Base-by-base conservation (phyloP, 306 rosid genomes). In the Cucumis hystrix region DNA sequence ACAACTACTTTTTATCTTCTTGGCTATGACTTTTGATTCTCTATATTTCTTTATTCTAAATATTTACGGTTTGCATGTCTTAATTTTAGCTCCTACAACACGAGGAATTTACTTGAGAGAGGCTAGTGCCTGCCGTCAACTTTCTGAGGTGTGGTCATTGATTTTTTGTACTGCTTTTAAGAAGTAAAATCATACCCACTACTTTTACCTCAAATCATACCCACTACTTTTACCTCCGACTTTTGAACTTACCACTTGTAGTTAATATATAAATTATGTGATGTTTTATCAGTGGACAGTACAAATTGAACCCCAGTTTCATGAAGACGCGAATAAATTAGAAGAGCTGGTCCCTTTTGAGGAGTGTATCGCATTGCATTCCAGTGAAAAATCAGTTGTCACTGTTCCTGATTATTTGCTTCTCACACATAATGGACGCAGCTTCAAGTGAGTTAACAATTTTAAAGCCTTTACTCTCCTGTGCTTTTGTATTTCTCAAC, bases 101-200 rank as follows among this genome's bases (percentile, higher is more conserved):
- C 89, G 97, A 45, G 99, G 99, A 80, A 95, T 95, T 86, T 95
- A 95, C 82, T 83, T 95, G 54, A 90, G 99, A 86, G 97, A 95
- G 90, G 88, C 92, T 70, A 79, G 92, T 87, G 86, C 90, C 84
- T 92, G 90, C 77, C 87, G 13, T 64, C 90, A 90, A 73, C 80
- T 85, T 71, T 86, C 92, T 18, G 99, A 95, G 99, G 99, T 95
- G 78, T 83, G 87, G 81, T 62, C 76, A 64, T 80, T 81, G n/a
- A 77, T 76, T 70, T 76, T 66, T 67, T 83, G 74, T 65, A 62
- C 65, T 74, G 80, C 25, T 63, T 77, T 76, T 21, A 21, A 20
- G 9, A 68, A n/a, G 75, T 69, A 69, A 43, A 69, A 45, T 43
- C 12, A 12, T 69, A 23, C 57, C 39, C 16, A 12, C 54, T 43